Base-by-base conservation (phyloP, 2,329 filamentous ascomycete species). In the Neodidymelliopsis sp. region DNA sequence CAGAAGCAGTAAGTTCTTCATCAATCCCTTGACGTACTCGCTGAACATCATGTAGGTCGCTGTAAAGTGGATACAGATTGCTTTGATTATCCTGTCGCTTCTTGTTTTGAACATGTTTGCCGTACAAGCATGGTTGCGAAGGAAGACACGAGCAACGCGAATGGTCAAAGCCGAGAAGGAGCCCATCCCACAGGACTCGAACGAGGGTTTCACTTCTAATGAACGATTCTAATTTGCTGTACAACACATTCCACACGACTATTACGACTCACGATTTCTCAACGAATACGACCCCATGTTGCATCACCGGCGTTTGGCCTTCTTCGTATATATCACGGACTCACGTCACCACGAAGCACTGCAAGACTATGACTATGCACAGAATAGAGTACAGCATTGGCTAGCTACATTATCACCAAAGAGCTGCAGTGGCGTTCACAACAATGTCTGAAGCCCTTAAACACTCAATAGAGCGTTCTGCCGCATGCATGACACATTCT, bases 51-150 rank as follows among this genome's bases (percentile, higher is more conserved):
- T 44, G 22, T 30, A 68, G 66, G 42, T 57, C 6, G 50, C 57
- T 12, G 61, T 64, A 5, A 69, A 69, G 34, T 70, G 65, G 65
- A 19, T 69, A 13, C 65, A 67, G 25, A 52, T 70, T 22, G 41
- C 62, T 13, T 34, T 70, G 7, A 45, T 65, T 3, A 8, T 67
- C 12, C 55, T 57, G 19, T 46, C 54, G 0, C 46, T 63, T 7
- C 20, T 57, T 4, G 46, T 63, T 13, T 48, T 68, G n/a, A 49
- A 40, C 11, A 41, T 70, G 35, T 67, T 67, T 29, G 43, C 48
- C 9, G 7, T 56, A 5, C 64, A 69, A 37, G 62, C 64, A 13
- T 53, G 52, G 19, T 18, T 63, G 6, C 54, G 66, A 18, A 59
- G 56, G 31, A 63, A 51, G 45, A 62, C 62, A 7, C 43, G 61